phyloP scores from a whole-genome alignment of 1,139 yeast genomes.

The Saccharomyces hybrid region DNA sequence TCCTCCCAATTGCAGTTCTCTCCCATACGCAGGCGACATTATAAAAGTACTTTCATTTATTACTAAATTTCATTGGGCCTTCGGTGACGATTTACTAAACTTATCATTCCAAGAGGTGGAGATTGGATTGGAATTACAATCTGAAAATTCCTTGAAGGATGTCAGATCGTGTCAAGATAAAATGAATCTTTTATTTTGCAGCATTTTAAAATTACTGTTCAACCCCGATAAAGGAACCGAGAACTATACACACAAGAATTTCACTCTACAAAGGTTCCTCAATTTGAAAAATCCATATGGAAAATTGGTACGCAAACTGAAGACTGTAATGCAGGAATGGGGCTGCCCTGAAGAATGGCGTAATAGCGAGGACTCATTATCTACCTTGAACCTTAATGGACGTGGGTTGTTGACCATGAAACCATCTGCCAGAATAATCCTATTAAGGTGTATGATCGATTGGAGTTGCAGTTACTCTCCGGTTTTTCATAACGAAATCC shows the following conservation, averaged over 20 bases:
- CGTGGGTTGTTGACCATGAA: conserved; percentile 40
- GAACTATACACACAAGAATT: background rate
- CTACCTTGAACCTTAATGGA: conserved; percentile 14
- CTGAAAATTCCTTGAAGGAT: conserved; percentile 9
- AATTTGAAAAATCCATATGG: conserved; percentile 33
- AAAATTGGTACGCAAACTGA: conserved; percentile 31
- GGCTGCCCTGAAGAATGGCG: conserved; percentile 48
- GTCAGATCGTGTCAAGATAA: conserved; percentile 21
- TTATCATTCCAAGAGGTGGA: conserved; percentile 45
- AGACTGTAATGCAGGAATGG: conserved; percentile 21
- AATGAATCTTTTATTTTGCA: conserved; percentile 24
- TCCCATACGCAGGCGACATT: conserved; percentile 43
- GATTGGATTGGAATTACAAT: conserved; percentile 38
- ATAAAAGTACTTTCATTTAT: conserved; percentile 40
- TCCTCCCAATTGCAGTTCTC: conserved; percentile 14
- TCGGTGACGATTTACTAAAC: conserved; percentile 31
- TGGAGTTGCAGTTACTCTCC: conserved; percentile 45
- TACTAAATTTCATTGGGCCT: conserved; percentile 36
- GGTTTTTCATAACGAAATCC: conserved; percentile 36
- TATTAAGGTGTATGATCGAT: conserved; percentile 40
- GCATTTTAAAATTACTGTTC: conserved; percentile 21
- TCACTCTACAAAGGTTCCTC: background rate
- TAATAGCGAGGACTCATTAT: conserved; percentile 9
- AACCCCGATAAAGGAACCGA: conserved; percentile 9
- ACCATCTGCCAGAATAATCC: conserved; percentile 42